A percentile compares a stretch with the other conserved stretches of the same genome.
phyloP scores from a whole-genome alignment of 495 filamentous ascomycete genomes.

The Annulohypoxylon moriforme region DNA sequence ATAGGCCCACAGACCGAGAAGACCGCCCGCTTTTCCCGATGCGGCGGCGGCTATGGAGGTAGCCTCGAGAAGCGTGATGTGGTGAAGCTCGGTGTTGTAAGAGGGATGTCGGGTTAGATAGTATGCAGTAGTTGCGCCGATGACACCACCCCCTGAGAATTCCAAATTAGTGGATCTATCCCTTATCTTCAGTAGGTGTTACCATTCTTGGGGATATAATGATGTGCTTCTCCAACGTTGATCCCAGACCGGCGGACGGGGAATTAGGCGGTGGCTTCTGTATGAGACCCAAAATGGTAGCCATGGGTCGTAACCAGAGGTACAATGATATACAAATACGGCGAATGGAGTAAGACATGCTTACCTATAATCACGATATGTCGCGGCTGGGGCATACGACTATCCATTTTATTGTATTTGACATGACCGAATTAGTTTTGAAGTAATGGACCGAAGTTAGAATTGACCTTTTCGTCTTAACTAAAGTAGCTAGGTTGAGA shows the following conservation, averaged over 20 bases:
- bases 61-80: constrained; percentile 89
- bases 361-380: constrained; percentile 78
- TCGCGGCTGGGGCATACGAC: constrained; percentile 54
- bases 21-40: constrained; percentile 93
- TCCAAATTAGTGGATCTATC: constrained; percentile 28
- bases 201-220: background rate
- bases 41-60: constrained; percentile 88
- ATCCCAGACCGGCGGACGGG: constrained; percentile 14
- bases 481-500: constrained; percentile 2
- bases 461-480: constrained; percentile 10
- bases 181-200: background rate
- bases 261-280: background rate
- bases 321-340: background rate
- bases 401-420: constrained; percentile 47
- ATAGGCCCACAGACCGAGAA: constrained; percentile 94
- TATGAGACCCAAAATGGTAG: background rate
- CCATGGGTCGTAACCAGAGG: background rate
- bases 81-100: constrained; percentile 79
- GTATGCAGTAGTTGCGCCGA: constrained; percentile 93
- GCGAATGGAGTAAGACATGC: constrained; percentile 34
- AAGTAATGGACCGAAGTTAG: background rate
- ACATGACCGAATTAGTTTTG: constrained; percentile 41
- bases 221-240: constrained; percentile 30
- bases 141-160: constrained; percentile 85
- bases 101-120: constrained; percentile 89